A percentile compares a stretch with the other conserved stretches of the same genome.
phyloP scores from a whole-genome alignment of 1,284 basidiomycete genomes.

The Ceratobasidium sp. region DNA sequence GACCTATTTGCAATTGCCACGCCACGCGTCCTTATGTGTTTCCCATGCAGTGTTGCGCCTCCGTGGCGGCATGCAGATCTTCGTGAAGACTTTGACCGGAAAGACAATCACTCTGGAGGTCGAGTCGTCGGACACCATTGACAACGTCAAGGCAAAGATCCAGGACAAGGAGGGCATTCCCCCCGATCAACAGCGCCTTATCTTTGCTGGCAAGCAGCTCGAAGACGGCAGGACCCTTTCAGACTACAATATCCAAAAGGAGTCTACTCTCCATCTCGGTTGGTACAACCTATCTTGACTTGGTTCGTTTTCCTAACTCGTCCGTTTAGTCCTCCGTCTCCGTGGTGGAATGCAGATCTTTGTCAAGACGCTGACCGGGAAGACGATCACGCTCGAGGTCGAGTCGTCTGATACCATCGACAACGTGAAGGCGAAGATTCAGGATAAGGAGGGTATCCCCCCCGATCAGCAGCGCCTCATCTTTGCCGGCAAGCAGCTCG shows the following conservation, averaged over 20 bases:
- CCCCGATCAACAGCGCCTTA: too few relatives aligned
- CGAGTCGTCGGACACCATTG: too few relatives aligned
- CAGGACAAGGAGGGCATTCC: too few relatives aligned
- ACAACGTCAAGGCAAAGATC: too few relatives aligned
- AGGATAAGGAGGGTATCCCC: too few relatives aligned
- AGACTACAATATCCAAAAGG: conserved; percentile 55
- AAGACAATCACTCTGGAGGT: conserved; percentile 54
- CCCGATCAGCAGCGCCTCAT: too few relatives aligned
- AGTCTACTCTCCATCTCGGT: conserved; percentile 50
- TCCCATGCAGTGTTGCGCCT: conserved; percentile 55
- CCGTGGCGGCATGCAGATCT: conserved; percentile 57
- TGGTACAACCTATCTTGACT: conserved; percentile 53
- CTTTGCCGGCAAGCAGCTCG: conserved; percentile 63
- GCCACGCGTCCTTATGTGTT: conserved; percentile 44
- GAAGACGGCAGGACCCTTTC: conserved; percentile 50
- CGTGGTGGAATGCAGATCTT: conserved; percentile 58
- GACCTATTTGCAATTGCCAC: conserved; percentile 43
- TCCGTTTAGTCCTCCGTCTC: conserved; percentile 58
- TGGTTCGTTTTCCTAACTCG: conserved; percentile 39
- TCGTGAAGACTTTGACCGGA: conserved; percentile 59
- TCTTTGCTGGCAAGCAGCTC: conserved; percentile 54
- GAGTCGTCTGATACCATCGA: conserved; percentile 64
- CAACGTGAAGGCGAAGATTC: conserved; percentile 61
- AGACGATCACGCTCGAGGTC: conserved; percentile 66
- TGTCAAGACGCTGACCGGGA: conserved; percentile 60